phyloP scores from a whole-genome alignment of 2,329 filamentous ascomycete species.

The Lizonia empirigonia region DNA sequence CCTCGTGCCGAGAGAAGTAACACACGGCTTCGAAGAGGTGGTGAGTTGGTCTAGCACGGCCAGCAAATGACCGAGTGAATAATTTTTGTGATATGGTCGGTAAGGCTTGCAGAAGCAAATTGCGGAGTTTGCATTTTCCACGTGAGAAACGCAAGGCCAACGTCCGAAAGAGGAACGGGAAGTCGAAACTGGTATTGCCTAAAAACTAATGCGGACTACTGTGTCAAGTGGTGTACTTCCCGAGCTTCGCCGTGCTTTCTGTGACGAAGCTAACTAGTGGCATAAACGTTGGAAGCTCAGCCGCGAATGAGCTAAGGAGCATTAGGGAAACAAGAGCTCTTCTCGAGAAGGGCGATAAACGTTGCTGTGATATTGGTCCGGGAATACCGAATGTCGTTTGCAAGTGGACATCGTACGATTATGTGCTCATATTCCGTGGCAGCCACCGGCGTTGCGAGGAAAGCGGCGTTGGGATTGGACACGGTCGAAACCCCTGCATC shows the following conservation, averaged over 20 bases:
- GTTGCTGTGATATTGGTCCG: neutral
- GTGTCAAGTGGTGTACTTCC: neutral
- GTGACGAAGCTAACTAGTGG: neutral
- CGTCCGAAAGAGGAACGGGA: slow-evolving; percentile 1
- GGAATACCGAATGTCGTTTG: neutral
- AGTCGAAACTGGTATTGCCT: neutral
- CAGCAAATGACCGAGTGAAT: neutral
- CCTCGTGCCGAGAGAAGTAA: neutral
- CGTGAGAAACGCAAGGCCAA: slow-evolving; percentile 5
- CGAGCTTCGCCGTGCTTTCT: slow-evolving; percentile 13
- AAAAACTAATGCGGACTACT: slow-evolving; percentile 1
- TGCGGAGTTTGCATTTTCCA: slow-evolving; percentile 1
- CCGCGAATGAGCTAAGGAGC: slow-evolving; percentile 1
- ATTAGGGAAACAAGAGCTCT: neutral
- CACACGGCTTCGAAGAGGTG: neutral
- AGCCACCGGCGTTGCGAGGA: neutral
- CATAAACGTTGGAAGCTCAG: neutral
- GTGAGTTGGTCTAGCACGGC: neutral
- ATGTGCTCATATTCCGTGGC: neutral
- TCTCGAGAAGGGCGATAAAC: neutral
- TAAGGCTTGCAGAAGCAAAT: slow-evolving; percentile 14
- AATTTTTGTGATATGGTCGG: slow-evolving; percentile 1
- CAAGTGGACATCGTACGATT: slow-evolving; percentile 9
- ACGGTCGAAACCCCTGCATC: neutral
- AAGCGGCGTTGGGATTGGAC: neutral